Evolutionary conservation across 163 green algal genomes (phyloP).

Genomic region (Scenedesmus sp.): DNA sequence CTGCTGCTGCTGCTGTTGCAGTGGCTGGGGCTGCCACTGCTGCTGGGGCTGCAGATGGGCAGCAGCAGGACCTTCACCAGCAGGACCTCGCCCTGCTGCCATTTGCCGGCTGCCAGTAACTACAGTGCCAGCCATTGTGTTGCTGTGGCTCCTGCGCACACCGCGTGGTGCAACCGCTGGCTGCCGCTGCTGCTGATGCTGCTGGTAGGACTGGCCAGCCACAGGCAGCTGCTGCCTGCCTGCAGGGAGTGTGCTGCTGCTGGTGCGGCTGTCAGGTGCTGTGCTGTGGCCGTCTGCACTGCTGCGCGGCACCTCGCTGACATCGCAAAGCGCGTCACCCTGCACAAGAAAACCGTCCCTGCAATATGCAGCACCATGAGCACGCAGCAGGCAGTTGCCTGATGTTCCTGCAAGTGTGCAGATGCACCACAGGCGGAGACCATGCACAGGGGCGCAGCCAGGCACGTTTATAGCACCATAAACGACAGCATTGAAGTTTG

Average conservation of each 20-base stretch:
- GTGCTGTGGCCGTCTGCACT: neutral
- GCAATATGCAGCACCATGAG: neutral
- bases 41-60: neutral
- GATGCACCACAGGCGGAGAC: neutral
- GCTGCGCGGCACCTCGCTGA: neutral
- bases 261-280: neutral
- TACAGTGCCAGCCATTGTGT: neutral
- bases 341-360: constrained; percentile 24
- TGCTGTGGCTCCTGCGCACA: constrained; percentile 10
- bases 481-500: neutral
- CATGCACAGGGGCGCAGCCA: too few relatives aligned
- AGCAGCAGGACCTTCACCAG: neutral
- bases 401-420: neutral
- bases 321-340: neutral
- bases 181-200: neutral
- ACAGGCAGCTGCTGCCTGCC: neutral
- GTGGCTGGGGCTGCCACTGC: neutral
- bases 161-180: neutral
- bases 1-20: neutral
- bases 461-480: too few relatives aligned
- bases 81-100: neutral
- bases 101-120: neutral
- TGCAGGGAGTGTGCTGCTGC: constrained; percentile 2
- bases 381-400: neutral
- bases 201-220: neutral